A percentile compares a stretch with the other conserved stretches of the same genome.
These are phyloP conservation scores for Hevea brasiliensis DNA, from an alignment of 345 rosid species.

Conservation along the genomic window DNA sequence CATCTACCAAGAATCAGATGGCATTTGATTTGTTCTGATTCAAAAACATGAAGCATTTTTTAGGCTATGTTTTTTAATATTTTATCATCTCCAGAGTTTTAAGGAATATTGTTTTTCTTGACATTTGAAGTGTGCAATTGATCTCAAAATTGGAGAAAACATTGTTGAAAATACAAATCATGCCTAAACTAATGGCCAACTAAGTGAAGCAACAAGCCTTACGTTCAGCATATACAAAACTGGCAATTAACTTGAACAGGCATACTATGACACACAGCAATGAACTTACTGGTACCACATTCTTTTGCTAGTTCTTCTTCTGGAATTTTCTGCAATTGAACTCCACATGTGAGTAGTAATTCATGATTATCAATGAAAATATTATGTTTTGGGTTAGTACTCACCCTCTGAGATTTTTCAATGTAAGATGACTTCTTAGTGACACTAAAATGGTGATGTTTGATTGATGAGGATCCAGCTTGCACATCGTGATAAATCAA, in stretches of 20 bases:
- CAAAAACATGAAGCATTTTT: not conserved
- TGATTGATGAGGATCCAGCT: not conserved
- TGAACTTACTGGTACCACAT: not conserved
- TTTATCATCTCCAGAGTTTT: not conserved
- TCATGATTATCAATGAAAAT: not conserved
- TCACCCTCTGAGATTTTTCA: not conserved
- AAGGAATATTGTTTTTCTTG: not conserved
- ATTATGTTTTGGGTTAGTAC: not conserved
- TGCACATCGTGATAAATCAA: not conserved
- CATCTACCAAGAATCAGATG: not conserved
- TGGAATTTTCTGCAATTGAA: slow-evolving; percentile 5
- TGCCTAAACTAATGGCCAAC: not conserved
- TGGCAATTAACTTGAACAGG: not conserved
- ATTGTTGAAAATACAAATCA: not conserved
- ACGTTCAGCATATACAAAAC: not conserved
- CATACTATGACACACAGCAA: not conserved
- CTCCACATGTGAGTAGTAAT: not conserved
- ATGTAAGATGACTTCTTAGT: not conserved
- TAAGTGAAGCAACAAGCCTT: not conserved
- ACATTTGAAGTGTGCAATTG: not conserved
- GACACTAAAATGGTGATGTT: not conserved
- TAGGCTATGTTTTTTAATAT: not conserved
- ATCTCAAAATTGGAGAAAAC: not conserved
- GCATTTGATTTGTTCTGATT: not conserved
- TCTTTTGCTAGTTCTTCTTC: not conserved